A percentile compares a stretch with the other conserved stretches of the same genome.
These are phyloP conservation scores for Penicillium sp. DNA, from an alignment of 2,329 filamentous ascomycete genomes.

Conservation along the genomic window DNA sequence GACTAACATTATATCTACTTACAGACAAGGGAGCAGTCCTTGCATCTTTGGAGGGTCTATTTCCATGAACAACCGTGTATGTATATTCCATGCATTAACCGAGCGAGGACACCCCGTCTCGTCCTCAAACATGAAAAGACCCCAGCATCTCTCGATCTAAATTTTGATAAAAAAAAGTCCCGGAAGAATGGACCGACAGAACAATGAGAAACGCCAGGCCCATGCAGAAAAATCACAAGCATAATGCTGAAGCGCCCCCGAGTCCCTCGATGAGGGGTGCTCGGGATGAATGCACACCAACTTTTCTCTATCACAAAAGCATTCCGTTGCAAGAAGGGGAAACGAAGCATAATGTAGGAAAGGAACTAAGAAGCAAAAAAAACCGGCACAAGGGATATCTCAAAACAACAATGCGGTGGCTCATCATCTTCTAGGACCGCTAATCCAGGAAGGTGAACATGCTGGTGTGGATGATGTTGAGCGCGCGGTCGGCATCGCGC, in stretches of 20 bases:
- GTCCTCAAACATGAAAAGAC: neutral
- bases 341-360: neutral
- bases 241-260: conserved; percentile 12
- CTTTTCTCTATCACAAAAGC: conserved; percentile 21
- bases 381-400: conserved; percentile 29
- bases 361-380: neutral
- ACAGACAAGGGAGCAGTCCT: neutral
- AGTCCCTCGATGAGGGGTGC: neutral
- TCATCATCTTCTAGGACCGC: conserved; percentile 10
- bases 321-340: conserved; percentile 8
- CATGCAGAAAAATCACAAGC: conserved; percentile 21
- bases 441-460: conserved; percentile 93
- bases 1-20: neutral
- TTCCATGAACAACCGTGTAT: conserved; percentile 10
- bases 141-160: conserved; percentile 9
- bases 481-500: conserved; percentile 83
- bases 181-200: neutral
- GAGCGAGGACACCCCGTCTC: neutral
- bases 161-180: neutral
- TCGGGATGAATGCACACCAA: conserved; percentile 18
- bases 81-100: conserved; percentile 3
- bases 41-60: neutral
- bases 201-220: conserved; percentile 22
- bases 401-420: conserved; percentile 23
- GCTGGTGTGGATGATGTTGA: conserved; percentile 95